A percentile compares a stretch with the other conserved stretches of the same genome.
phyloP scores from a whole-genome alignment of 192 early-diverging fungal genomes.

The Coemansia sp. region DNA sequence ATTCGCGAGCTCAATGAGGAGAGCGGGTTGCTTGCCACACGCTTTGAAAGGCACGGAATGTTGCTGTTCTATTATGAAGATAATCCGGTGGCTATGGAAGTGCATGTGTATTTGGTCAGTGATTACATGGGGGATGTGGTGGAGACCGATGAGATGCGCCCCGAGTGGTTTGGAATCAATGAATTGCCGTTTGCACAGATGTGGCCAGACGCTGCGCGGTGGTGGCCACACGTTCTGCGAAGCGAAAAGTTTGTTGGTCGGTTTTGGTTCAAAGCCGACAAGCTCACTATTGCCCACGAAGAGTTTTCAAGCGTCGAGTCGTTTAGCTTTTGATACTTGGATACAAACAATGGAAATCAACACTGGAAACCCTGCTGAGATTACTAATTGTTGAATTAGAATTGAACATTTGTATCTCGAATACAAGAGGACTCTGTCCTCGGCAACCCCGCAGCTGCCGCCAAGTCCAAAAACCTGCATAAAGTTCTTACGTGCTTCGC shows the following conservation, averaged over 20 bases:
- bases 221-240: slow-evolving; percentile 61
- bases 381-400: too few relatives aligned
- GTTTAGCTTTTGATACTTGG: slow-evolving; percentile 10
- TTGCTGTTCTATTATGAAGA: slow-evolving; percentile 69
- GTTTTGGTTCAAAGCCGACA: slow-evolving; percentile 53
- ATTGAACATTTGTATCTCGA: too few relatives aligned
- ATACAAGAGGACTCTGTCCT: too few relatives aligned
- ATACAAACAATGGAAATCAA: too few relatives aligned
- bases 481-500: too few relatives aligned
- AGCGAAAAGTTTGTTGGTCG: slow-evolving; percentile 49
- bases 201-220: slow-evolving; percentile 71
- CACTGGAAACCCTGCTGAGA: too few relatives aligned
- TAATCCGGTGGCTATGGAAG: slow-evolving; percentile 62
- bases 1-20: slow-evolving; percentile 67
- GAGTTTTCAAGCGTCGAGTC: slow-evolving; percentile 14
- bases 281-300: slow-evolving; percentile 30
- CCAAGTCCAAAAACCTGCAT: too few relatives aligned
- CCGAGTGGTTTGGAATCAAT: slow-evolving; percentile 63
- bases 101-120: slow-evolving; percentile 59
- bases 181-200: slow-evolving; percentile 65
- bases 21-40: slow-evolving; percentile 45
- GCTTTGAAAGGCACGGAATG: slow-evolving; percentile 55
- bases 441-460: too few relatives aligned
- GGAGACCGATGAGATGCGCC: slow-evolving; percentile 78
- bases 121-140: slow-evolving; percentile 48